Base-by-base conservation (phyloP, 2,329 filamentous ascomycete genomes). In the Xenoacremonium recifei region DNA sequence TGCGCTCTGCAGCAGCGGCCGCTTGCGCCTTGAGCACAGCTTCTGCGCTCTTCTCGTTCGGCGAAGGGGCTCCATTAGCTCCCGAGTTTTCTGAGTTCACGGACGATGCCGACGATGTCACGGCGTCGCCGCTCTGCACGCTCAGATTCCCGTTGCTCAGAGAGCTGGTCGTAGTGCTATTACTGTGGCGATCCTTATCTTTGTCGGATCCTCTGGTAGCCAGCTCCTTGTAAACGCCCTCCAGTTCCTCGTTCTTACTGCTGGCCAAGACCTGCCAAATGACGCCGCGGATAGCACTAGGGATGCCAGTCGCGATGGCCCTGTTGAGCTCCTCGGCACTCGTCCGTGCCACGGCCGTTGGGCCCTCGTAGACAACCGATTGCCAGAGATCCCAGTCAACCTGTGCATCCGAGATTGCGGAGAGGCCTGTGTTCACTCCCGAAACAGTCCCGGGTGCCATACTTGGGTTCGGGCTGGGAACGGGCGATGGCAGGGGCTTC, bases 351-450 rank as follows among this genome's bases (percentile, higher is more conserved):
- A 97, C 87, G 9, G 89, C 92, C 20, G 89, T 82, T 13, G 91
- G 90, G 0, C 93, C 93, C 69, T 96, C 89, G 53, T 96, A 95
- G 23, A 99, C 93, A 4, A 99, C 86, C 18, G 87, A 82, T 62
- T 99, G 92, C 93, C 93, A 99, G 29, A 99, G 71, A 65, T 99
- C 93, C 93, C 93, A 99, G 61, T 99, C 90, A n/a, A 99, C 93
- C 18, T 88, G 84, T 13, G 75, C 73, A 57, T 91, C 87, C 12
- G 71, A 68, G 48, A 84, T 76, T 17, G 83, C 81, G 3, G 88
- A 84, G 7, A 86, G 87, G 1, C 87, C 87, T 17, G 84, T 82
- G 18, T 84, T 84, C 31, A 91, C 81, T 5, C 92, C 91, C 10
- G 89, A 84, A 6, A 86, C 89, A 2, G 91, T 96, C 2, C 91